Percentiles rank a stretch among this genome's conserved stretches.
phyloP scores from a whole-genome alignment of 2,329 filamentous ascomycete species.

The Neonectria coccinea region DNA sequence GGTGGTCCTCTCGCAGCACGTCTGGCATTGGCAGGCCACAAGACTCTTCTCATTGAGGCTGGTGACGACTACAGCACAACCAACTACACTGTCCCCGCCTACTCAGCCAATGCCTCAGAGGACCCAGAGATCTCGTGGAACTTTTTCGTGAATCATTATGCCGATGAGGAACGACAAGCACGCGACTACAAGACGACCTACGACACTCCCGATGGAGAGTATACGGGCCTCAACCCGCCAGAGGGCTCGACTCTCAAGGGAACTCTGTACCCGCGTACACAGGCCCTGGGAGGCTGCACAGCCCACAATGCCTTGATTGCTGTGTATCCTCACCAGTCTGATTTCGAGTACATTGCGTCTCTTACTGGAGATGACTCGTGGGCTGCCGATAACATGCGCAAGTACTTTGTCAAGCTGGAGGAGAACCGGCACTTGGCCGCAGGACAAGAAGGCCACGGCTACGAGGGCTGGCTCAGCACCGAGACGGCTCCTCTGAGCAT shows the following conservation, averaged over 20 bases:
- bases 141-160: constrained; percentile 73
- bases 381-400: constrained; percentile 67
- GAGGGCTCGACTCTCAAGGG: constrained; percentile 55
- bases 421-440: constrained; percentile 62
- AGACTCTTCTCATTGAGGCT: constrained; percentile 71
- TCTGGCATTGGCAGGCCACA: constrained; percentile 69
- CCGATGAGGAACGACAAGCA: constrained; percentile 63
- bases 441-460: constrained; percentile 63
- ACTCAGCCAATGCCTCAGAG: constrained; percentile 65
- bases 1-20: constrained; percentile 69
- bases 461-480: constrained; percentile 67
- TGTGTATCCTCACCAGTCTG: constrained; percentile 68
- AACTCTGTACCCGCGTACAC: constrained; percentile 60
- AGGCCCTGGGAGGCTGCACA: constrained; percentile 63
- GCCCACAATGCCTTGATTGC: constrained; percentile 72
- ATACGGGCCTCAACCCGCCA: constrained; percentile 59
- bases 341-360: constrained; percentile 66
- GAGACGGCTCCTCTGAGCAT: constrained; percentile 63
- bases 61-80: constrained; percentile 67
- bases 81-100: constrained; percentile 66
- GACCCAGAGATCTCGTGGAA: constrained; percentile 69
- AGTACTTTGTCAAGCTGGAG: constrained; percentile 67
- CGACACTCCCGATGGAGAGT: constrained; percentile 62
- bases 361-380: constrained; percentile 69
- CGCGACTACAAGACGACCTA: constrained; percentile 71